Base-by-base conservation (phyloP, 371 early-diverging fungal genomes). In the Mortierella sp. region DNA sequence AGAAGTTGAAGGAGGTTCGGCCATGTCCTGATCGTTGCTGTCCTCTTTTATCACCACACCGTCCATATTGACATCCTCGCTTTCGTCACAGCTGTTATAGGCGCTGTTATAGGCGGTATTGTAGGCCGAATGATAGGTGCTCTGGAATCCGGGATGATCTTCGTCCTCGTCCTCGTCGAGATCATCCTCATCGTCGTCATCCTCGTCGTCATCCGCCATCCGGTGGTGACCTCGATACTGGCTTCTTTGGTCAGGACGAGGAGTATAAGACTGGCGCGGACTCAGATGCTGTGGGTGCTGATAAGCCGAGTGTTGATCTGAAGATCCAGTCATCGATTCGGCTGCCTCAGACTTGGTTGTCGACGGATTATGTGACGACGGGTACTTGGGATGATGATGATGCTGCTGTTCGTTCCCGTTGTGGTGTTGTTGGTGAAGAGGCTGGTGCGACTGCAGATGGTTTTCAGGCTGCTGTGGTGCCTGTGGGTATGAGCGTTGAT, bases 21-120 rank as follows among this genome's bases (percentile, higher is more conserved):
- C 49, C 76, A 76, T 76, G 39, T 69, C 76, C 50, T 61, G 67
- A 53, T 75, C 64, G 21, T 21, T n/a, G 48, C 50, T 41, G 48
- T 59, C 69, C 55, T 80, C 79, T 62, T 80, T 80, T 64, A 72
- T 71, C 17, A 60, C 46, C 15, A 59, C 68, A 52, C 79, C 64
- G 61, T 81, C 81, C 71, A 76, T 69, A 28, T 58, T 64, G 32
- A 78, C 78, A 34, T 64, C 64, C 15, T 72, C 72, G 50, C 64
- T 61, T 19, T 71, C 67, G 57, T 66, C 65, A 51, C 64, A 53
- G 62, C 72, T 44, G 65, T 72, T 68, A 64, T 70, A 64, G 43
- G 70, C 67, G 60, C 80, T 55, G 72, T 70, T 60, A 66, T 78
- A 60, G 21, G 75, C 68, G 31, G 56, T 61, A 43, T 60, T 61